Percentiles rank a stretch among this genome's conserved stretches.
These are phyloP conservation scores for Tolypocladium album DNA, from an alignment of 2,329 filamentous ascomycete genomes.

Conservation along the genomic window DNA sequence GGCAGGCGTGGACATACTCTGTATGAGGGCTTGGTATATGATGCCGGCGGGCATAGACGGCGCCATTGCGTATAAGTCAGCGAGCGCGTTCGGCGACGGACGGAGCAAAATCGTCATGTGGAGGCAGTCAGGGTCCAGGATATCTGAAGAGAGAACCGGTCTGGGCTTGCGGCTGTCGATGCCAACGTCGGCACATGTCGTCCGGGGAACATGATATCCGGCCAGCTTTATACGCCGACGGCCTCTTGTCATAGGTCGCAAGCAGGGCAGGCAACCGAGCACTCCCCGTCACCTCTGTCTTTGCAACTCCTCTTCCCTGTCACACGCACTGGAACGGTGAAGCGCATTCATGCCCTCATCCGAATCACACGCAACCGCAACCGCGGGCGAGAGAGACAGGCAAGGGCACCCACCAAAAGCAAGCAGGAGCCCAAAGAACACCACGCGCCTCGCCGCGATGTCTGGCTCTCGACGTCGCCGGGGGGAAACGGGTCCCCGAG, in stretches of 20 bases:
- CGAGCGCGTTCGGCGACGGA: not conserved
- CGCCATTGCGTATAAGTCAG: not conserved
- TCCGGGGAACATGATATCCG: not conserved
- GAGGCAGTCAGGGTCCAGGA: not conserved
- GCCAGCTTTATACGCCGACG: not conserved
- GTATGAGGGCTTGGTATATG: conserved; percentile 3
- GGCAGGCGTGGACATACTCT: conserved; percentile 1
- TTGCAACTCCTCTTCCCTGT: not conserved
- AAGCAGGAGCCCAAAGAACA: not conserved
- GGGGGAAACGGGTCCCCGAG: not conserved
- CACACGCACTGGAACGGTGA: not conserved
- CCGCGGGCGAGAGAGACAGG: not conserved
- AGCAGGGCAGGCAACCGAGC: not conserved
- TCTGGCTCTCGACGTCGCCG: not conserved
- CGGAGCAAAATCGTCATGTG: not conserved
- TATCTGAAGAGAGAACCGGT: not conserved
- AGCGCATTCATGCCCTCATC: not conserved
- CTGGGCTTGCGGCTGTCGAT: not conserved
- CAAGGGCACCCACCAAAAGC: not conserved
- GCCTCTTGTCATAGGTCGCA: not conserved
- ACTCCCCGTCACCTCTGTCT: not conserved
- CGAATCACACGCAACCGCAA: not conserved
- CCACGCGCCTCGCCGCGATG: not conserved
- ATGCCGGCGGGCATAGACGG: not conserved
- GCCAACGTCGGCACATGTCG: not conserved